phyloP scores from a whole-genome alignment of 2,329 filamentous ascomycete genomes.

The Cladosporium colombiae region DNA sequence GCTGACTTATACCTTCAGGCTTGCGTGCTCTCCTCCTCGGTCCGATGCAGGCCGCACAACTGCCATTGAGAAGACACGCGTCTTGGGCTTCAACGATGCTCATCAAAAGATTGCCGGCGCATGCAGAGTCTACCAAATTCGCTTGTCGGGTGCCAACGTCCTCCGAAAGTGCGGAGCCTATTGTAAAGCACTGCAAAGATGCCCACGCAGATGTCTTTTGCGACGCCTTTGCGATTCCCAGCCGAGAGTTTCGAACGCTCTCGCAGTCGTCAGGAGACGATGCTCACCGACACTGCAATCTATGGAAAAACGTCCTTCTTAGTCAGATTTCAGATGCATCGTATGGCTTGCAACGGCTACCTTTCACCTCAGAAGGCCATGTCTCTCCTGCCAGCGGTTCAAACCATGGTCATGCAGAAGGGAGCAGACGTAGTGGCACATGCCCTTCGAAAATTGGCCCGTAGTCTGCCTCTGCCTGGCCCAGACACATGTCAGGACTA shows the following conservation, averaged over 20 bases:
- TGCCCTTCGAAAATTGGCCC: conserved; percentile 56
- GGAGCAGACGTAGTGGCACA: conserved; percentile 35
- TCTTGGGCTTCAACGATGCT: conserved; percentile 5
- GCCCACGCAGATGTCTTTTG: conserved; percentile 34
- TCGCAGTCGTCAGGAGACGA: conserved; percentile 37
- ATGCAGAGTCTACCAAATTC: conserved; percentile 54
- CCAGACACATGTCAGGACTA: conserved; percentile 51
- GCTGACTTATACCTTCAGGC: neutral
- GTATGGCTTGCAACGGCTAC: conserved; percentile 63
- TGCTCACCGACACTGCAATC: conserved; percentile 33
- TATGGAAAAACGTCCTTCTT: no score
- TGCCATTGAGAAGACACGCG: conserved; percentile 1
- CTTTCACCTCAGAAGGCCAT: conserved; percentile 58
- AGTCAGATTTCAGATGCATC: conserved; percentile 66
- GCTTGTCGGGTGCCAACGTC: conserved; percentile 33
- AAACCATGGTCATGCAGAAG: conserved; percentile 33
- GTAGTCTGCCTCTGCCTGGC: conserved; percentile 53
- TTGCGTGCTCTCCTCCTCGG: neutral
- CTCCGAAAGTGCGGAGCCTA: conserved; percentile 28
- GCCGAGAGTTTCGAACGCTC: conserved; percentile 20
- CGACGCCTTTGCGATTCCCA: conserved; percentile 25
- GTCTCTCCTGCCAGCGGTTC: conserved; percentile 50
- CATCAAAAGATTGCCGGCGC: conserved; percentile 41
- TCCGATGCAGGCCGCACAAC: neutral
- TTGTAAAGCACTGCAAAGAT: conserved; percentile 34